Conservation (phyloP, 192 early-diverging fungal genomes). For the Backusella morwellensis region DNA sequence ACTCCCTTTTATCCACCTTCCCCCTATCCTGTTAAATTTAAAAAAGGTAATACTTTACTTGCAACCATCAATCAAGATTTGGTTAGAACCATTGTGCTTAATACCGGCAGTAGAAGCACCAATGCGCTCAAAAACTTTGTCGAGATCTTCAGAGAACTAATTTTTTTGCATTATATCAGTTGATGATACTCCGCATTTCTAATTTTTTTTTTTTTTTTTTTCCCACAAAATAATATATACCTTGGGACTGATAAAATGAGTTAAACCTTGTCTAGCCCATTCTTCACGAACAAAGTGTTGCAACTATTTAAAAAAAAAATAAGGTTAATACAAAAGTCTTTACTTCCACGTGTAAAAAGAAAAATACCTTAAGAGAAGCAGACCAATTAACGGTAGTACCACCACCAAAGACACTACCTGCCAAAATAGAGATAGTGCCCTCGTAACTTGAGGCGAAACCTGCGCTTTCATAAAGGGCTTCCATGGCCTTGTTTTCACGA, state of each 20-base stretch:
- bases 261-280: conserved; percentile 62
- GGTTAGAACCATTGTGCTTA: conserved; percentile 65
- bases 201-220: not conserved
- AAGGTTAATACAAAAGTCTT: not conserved
- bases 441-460: conserved; percentile 48
- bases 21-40: not conserved
- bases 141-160: conserved; percentile 47
- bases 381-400: conserved; percentile 74
- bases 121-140: conserved; percentile 52
- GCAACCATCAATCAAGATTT: conserved; percentile 64
- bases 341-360: conserved; percentile 13
- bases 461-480: conserved; percentile 54
- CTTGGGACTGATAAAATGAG: conserved; percentile 49
- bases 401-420: conserved; percentile 73
- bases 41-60: conserved; percentile 22
- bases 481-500: conserved; percentile 48
- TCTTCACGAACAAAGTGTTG: conserved; percentile 66
- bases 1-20: not conserved
- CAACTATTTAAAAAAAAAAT: conserved; percentile 30
- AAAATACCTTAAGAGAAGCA: conserved; percentile 45
- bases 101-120: conserved; percentile 52
- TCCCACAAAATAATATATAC: not conserved
- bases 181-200: not conserved
- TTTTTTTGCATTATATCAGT: not conserved
- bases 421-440: conserved; percentile 50